Evolutionary conservation across 2,329 filamentous ascomycete genomes (phyloP), one percentile per base, ranked within the genome.

Genomic region (Ophiocordyceps camponoti-saundersi): DNA sequence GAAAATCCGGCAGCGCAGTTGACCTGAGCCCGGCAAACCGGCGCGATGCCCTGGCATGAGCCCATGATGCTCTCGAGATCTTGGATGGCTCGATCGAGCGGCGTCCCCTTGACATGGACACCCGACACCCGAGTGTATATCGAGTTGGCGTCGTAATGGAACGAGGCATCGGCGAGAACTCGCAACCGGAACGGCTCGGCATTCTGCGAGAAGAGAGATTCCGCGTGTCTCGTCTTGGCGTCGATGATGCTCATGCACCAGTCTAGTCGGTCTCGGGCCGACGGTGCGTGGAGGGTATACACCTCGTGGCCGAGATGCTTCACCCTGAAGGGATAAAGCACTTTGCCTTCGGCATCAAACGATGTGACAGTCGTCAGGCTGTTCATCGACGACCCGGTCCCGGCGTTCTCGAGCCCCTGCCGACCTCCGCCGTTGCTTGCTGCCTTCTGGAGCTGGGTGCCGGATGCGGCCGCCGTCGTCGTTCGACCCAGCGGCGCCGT

Each of bases 221-320:
- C 82, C 21, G 92, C 92, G 60, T 98, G 89, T 49, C 83, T 80
- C 7, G 88, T 94, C 69, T 98, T 98, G 30, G 92, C 92, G 62
- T 94, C 84, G 43, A 93, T 82, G 55, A 98, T 94, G 64, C 88
- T 94, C 52, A 80, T 79, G 57, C 87, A 94, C 93, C 93, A 98
- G 44, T 94, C 86, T 51, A 79, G 72, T 48, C 92, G 77, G 55
- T 80, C 83, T 50, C 82, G 75, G 2, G 81, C 76, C 2, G 79
- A 82, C 6, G 82, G 77, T 0, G 90, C 89, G 60, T 93, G 96
- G 2, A 98, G 69, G 0, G 85, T 95, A 61, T 95, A 96, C 0
- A 86, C 81, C 54, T 95, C 89, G 44, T 94, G 85, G 13, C 93
- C 92, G 20, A 98, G 75, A 65, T 98, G 92, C 66, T 95, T 95